Evolutionary conservation across 2,329 filamentous ascomycete species (phyloP).

Genomic region (Niveomyces coronatus): DNA sequence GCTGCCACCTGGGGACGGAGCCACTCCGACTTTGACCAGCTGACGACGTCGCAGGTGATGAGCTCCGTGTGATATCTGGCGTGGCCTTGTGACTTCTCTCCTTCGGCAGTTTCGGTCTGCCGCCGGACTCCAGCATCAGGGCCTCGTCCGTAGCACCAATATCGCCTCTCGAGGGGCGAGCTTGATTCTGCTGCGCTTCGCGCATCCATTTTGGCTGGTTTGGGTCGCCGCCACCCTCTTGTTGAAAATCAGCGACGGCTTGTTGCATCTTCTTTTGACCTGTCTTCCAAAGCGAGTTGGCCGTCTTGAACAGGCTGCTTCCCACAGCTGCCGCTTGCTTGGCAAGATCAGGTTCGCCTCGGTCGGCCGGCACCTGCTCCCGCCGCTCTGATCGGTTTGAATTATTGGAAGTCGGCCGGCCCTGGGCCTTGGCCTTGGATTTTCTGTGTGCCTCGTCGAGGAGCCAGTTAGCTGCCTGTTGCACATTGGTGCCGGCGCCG

Average conservation of each 20-base stretch:
- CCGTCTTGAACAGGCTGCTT: slow-evolving; percentile 79
- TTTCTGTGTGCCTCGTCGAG: slow-evolving; percentile 85
- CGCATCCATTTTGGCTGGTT: slow-evolving; percentile 94
- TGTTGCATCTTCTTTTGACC: slow-evolving; percentile 88
- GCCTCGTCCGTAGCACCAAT: slow-evolving; percentile 58
- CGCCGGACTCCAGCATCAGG: slow-evolving; percentile 63
- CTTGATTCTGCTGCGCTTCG: slow-evolving; percentile 44
- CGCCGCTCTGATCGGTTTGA: slow-evolving; percentile 13
- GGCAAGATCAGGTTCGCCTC: slow-evolving; percentile 63
- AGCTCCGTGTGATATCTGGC: slow-evolving; percentile 33
- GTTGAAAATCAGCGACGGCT: slow-evolving; percentile 77
- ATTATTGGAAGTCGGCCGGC: slow-evolving; percentile 36
- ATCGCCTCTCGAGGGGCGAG: slow-evolving; percentile 3
- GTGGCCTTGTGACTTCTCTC: slow-evolving; percentile 15
- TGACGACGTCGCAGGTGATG: slow-evolving; percentile 37
- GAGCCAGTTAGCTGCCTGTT: slow-evolving; percentile 80
- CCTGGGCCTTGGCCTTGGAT: slow-evolving; percentile 60
- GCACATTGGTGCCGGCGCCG: slow-evolving; percentile 67
- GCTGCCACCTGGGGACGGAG: slow-evolving; percentile 50
- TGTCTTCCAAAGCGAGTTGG: slow-evolving; percentile 90
- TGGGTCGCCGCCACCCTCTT: slow-evolving; percentile 55
- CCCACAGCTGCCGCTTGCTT: slow-evolving; percentile 77
- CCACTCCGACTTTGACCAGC: slow-evolving; percentile 33
- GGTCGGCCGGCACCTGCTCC: slow-evolving; percentile 19
- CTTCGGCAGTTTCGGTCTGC: slow-evolving; percentile 37